Conservation (phyloP, 2,329 filamentous ascomycete species). For the Claviceps digitariae region DNA sequence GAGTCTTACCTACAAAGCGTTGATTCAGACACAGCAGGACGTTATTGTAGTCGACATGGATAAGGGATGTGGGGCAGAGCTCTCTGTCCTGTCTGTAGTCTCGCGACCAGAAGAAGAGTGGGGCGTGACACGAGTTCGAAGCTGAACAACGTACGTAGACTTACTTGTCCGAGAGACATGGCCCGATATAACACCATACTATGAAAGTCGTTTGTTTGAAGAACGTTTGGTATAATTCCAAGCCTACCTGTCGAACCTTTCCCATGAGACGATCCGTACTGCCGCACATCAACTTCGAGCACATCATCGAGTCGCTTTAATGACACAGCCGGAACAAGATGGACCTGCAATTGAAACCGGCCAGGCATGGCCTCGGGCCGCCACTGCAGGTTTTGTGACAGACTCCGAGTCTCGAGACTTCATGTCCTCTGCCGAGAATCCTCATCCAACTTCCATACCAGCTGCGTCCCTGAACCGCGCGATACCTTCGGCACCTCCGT, state of each 20-base stretch:
- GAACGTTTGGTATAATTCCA: neutral
- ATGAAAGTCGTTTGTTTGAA: neutral
- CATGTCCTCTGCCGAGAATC: slow-evolving; percentile 33
- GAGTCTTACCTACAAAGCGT: neutral
- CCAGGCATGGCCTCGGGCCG: slow-evolving; percentile 54
- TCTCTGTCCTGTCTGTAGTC: too few species aligned
- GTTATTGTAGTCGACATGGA: too few species aligned
- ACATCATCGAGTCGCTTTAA: slow-evolving; percentile 31
- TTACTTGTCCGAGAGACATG: neutral
- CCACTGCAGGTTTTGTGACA: slow-evolving; percentile 35
- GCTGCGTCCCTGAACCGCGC: slow-evolving; percentile 40
- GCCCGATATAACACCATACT: neutral
- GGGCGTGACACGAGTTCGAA: neutral
- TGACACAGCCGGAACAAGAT: slow-evolving; percentile 56
- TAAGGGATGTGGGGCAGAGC: too few species aligned
- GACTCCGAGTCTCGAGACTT: slow-evolving; percentile 49
- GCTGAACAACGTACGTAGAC: neutral
- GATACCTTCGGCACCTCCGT: slow-evolving; percentile 44
- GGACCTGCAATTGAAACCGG: slow-evolving; percentile 51
- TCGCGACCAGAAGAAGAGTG: too few species aligned
- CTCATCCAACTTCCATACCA: slow-evolving; percentile 37
- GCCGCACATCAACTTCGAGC: neutral
- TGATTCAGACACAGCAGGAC: too few species aligned
- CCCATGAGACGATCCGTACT: neutral
- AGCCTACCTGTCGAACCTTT: neutral